Evolutionary conservation across 169 alveolate species (phyloP), one percentile per base, ranked within the genome.

Genomic region (Cryptosporidium ryanae): DNA sequence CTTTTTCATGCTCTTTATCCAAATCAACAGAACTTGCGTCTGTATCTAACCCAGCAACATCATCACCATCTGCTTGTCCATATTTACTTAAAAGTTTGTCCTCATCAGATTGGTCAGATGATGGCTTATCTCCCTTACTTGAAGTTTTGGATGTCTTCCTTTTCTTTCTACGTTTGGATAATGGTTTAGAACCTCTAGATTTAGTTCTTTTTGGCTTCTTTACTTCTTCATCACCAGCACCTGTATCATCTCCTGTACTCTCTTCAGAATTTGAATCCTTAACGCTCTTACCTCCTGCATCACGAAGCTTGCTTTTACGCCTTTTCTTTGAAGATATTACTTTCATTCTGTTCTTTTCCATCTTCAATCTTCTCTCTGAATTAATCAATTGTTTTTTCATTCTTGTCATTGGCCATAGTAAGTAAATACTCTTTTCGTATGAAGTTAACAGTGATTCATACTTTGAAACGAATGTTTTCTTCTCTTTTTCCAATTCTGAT

Each of bases 41-140:
- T 4, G 83, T 68, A 4, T 21, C 67, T 15, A 54, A 1, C 1
- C 67, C 83, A 0, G 49, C 25, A 21, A 68, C 17, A 68, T 68
- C 83, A 6, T 68, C 83, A 0, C 83, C 83, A 5, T n/a, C 10
- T n/a, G 12, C 83, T 5, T 23, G 65, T 1, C 83, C 83, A 68
- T 49, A 68, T 64, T 23, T 54, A 13, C 25, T 25, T 52, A 68
- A 52, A 15, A 68, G 18, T 34, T 68, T 65, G 25, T 13, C 32
- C 34, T 68, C 83, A 0, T 52, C 46, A 38, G 46, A 38, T 38
- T 10, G 13, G 3, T 38, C 46, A 0, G 3, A 10, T 10, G 46
- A 38, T n/a, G n/a, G n/a, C n/a, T n/a, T n/a, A n/a, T n/a, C n/a
- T n/a, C n/a, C n/a, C n/a, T n/a, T n/a, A n/a, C n/a, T n/a, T n/a